Percentiles rank a stretch among this genome's conserved stretches.
These are phyloP conservation scores for Trypanosoma caninum DNA, from an alignment of 208 protist species.

Conservation along the genomic window DNA sequence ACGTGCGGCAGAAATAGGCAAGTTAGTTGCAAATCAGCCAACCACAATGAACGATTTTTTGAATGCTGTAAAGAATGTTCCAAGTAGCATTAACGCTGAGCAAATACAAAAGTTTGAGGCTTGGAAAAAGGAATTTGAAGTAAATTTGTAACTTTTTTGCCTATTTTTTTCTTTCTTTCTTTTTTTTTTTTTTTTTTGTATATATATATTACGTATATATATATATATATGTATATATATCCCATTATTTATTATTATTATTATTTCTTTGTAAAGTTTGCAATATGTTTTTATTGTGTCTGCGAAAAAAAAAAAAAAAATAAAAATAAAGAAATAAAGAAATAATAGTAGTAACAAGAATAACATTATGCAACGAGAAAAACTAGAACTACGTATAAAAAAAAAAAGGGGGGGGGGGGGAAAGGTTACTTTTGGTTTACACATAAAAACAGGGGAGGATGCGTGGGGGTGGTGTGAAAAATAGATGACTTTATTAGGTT, in stretches of 20 bases:
- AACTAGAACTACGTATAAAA: not conserved
- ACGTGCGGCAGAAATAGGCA: constrained; percentile 77
- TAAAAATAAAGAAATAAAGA: not conserved
- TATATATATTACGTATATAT: too few species aligned
- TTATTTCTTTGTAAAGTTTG: too few species aligned
- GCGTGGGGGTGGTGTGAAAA: too few species aligned
- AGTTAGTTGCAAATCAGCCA: constrained; percentile 74
- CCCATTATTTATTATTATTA: too few species aligned
- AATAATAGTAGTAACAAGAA: not conserved
- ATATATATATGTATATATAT: too few species aligned
- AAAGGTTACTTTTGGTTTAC: too few species aligned
- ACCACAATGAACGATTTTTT: constrained; percentile 87
- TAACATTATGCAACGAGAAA: not conserved
- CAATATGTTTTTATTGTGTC: too few species aligned
- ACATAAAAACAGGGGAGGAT: too few species aligned
- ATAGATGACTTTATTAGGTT: too few species aligned
- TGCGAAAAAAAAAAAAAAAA: too few species aligned
- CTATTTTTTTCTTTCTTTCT: not conserved
- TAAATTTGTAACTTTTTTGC: constrained; percentile 10
- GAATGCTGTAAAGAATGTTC: constrained; percentile 73
- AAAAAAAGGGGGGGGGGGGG: not conserved
- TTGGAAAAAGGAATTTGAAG: constrained; percentile 89
- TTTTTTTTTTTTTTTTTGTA: constrained; percentile 10
- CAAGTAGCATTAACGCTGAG: constrained; percentile 80
- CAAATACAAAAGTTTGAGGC: constrained; percentile 85